Percentiles rank a stretch among this genome's conserved stretches.
phyloP scores from a whole-genome alignment of 1,139 yeast genomes.

The Keqinozyma sinolaborantium region DNA sequence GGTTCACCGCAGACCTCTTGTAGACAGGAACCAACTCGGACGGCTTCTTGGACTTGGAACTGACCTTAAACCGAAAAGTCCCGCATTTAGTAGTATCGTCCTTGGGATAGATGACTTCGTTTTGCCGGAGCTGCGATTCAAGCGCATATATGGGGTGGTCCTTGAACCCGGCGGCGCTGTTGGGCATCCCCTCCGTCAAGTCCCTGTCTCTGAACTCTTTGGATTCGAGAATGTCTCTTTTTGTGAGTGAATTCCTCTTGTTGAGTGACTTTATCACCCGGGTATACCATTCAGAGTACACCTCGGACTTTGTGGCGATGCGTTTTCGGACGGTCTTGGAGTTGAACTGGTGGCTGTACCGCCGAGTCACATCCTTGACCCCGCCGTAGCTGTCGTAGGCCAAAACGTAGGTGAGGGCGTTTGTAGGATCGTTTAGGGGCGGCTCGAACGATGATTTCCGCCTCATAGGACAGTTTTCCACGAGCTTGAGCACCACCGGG shows the following conservation, averaged over 20 bases:
- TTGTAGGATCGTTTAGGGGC: slow-evolving; percentile 55
- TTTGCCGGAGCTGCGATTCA: slow-evolving; percentile 67
- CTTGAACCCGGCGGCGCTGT: slow-evolving; percentile 74
- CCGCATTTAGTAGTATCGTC: slow-evolving; percentile 64
- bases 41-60: slow-evolving; percentile 25
- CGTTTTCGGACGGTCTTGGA: slow-evolving; percentile 74
- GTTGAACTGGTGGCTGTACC: slow-evolving; percentile 71
- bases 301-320: slow-evolving; percentile 52
- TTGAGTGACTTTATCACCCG: slow-evolving; percentile 32
- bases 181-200: slow-evolving; percentile 82
- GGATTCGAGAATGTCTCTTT: slow-evolving; percentile 65
- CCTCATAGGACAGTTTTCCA: slow-evolving; percentile 63
- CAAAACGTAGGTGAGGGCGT: slow-evolving; percentile 67
- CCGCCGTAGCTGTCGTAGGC: slow-evolving; percentile 69
- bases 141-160: slow-evolving; percentile 86
- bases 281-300: slow-evolving; percentile 64
- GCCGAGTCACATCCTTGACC: slow-evolving; percentile 77
- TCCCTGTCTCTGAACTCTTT: slow-evolving; percentile 68
- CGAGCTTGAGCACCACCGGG: slow-evolving; percentile 60
- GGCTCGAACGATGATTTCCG: slow-evolving; percentile 72
- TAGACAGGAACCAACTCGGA: slow-evolving; percentile 53
- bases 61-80: slow-evolving; percentile 43
- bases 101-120: slow-evolving; percentile 69
- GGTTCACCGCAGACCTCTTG: slow-evolving; percentile 60
- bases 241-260: slow-evolving; percentile 27